These are phyloP conservation scores for Fraxinus baroniana DNA, from an alignment of 305 asterid genomes.

Conservation along the genomic window DNA sequence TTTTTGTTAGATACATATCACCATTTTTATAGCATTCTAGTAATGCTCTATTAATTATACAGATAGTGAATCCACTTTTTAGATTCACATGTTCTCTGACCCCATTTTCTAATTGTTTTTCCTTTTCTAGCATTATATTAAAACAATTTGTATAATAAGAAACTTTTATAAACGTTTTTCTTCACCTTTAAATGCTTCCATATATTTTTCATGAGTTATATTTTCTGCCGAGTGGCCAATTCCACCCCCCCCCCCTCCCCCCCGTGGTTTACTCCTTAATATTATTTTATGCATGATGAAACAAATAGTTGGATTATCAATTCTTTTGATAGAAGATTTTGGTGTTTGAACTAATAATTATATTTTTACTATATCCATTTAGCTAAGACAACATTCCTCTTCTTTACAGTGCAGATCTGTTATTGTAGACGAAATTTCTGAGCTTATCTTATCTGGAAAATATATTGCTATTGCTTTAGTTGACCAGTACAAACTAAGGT, in stretches of 20 bases:
- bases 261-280: neutral
- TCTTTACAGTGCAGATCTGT: conserved; percentile 84
- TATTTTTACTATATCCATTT: conserved; percentile 3
- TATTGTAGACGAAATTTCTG: conserved; percentile 59
- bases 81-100: neutral
- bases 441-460: conserved; percentile 63
- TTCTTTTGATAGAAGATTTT: conserved; percentile 8
- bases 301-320: neutral
- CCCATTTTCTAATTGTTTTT: neutral
- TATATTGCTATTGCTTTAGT: conserved; percentile 78
- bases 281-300: neutral
- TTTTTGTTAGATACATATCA: neutral
- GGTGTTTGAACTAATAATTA: conserved; percentile 3
- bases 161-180: neutral
- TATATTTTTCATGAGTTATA: neutral
- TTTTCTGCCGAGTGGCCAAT: neutral
- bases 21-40: neutral
- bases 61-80: neutral
- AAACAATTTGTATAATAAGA: neutral
- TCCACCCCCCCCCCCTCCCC: neutral
- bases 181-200: neutral
- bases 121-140: neutral
- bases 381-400: conserved; percentile 31
- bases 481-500: conserved; percentile 80
- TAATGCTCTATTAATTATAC: neutral